phyloP scores from a whole-genome alignment of 2,329 filamentous ascomycete species.

The Didymella pomorum region DNA sequence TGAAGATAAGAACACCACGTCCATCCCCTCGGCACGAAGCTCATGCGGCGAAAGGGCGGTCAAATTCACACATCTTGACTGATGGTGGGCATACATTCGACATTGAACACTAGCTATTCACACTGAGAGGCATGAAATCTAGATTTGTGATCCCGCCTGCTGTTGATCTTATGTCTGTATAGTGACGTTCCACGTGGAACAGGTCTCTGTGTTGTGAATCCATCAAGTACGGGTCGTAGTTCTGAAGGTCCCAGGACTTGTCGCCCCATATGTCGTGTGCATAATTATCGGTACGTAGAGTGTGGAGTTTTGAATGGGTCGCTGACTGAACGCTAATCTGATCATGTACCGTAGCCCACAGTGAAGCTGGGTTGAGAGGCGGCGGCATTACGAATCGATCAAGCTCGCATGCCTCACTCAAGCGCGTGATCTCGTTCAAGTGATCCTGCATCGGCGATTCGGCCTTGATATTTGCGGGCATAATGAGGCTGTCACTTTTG shows the following conservation, averaged over 20 bases:
- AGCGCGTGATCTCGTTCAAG: neutral
- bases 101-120: neutral
- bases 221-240: neutral
- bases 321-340: neutral
- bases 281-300: neutral
- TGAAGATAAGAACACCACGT: neutral
- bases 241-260: neutral
- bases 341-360: constrained; percentile 6
- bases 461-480: neutral
- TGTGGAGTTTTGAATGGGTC: neutral
- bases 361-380: neutral
- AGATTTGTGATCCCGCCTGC: neutral
- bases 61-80: neutral
- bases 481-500: constrained; percentile 2
- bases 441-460: neutral
- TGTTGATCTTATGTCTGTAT: neutral
- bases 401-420: neutral
- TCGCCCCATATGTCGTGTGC: neutral
- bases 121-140: constrained; percentile 12
- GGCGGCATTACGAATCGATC: neutral
- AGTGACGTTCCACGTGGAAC: neutral
- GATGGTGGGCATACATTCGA: neutral
- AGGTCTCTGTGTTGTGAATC: neutral
- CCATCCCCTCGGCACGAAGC: neutral
- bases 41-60: too few relatives aligned